Evolutionary conservation across 1,284 basidiomycete genomes (phyloP), one percentile per base, ranked within the genome.

Genomic region (Marasmius tenuissimus): DNA sequence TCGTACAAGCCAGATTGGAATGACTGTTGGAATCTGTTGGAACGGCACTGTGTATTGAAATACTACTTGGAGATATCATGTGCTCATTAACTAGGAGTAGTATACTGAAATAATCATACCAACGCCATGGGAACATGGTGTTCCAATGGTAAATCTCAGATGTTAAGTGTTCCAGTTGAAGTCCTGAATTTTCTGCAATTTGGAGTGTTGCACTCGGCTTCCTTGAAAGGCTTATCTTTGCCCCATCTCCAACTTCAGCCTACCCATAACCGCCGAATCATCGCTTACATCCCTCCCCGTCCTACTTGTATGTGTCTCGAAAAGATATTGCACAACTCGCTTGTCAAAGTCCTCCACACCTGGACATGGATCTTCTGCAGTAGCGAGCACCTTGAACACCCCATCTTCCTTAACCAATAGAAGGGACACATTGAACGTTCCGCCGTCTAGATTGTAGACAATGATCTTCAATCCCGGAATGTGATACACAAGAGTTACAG

Each of bases 261-360:
- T 94, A 80, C 83, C 93, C 88, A 82, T 89, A 80, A 75, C 76
- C 39, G 74, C 68, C 48, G 68, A 65, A 62, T 79, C 92, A 83
- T 76, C 91, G 87, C 85, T 90, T 82, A 76, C 70, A 68, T 80
- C 82, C 71, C 82, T 84, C 75, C 88, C 88, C 75, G 85, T 85
- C 83, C 89, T 91, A 71, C 82, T 78, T 81, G 88, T 86, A 84
- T 90, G 91, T 71, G 83, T 79, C 74, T 85, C 82, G 69, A 86
- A 81, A 65, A 92, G 84, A 88, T 98, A 94, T 81, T 96, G 96
- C 76, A 98, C 94, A 69, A 98, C 92, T 70, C 93, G 89, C 85
- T 98, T 98, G 80, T 98, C 97, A 72, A 98, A 99, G 81, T 98
- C 96, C 81, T 98, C 96, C 83, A 96, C 96, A 82, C 96, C 96